Conservation (phyloP, 2,329 filamentous ascomycete genomes). For the Aspergillus viridinutans region DNA sequence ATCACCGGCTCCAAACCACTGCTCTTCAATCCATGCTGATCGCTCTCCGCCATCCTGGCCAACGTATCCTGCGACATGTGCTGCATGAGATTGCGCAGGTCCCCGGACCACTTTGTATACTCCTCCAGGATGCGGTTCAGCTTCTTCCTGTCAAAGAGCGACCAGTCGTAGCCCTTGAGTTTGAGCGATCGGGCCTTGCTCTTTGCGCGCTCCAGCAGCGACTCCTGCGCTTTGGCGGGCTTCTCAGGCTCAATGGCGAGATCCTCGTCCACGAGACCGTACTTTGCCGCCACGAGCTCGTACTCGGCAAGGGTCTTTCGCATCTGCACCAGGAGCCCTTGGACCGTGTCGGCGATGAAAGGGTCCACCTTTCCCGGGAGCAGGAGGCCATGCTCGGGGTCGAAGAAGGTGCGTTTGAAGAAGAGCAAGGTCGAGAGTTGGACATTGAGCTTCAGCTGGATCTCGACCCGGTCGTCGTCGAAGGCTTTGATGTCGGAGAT, state of each 20-base stretch:
- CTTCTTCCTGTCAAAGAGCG: slow-evolving; percentile 29
- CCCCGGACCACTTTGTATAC: slow-evolving; percentile 25
- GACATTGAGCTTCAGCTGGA: slow-evolving; percentile 21
- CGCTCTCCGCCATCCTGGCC: slow-evolving; percentile 9
- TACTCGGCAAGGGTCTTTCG: slow-evolving; percentile 51
- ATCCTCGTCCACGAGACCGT: not conserved
- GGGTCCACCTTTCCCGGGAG: slow-evolving; percentile 16
- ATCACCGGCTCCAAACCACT: slow-evolving; percentile 23
- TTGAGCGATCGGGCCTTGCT: slow-evolving; percentile 20
- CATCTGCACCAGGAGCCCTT: not conserved
- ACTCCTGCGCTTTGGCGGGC: slow-evolving; percentile 15
- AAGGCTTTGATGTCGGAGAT: slow-evolving; percentile 25
- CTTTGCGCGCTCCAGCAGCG: slow-evolving; percentile 21
- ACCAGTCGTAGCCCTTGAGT: slow-evolving; percentile 27
- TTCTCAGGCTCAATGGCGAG: slow-evolving; percentile 1
- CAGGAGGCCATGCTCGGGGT: slow-evolving; percentile 21
- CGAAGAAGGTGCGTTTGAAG: slow-evolving; percentile 21
- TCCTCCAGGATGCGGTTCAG: slow-evolving; percentile 19
- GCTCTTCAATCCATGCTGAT: slow-evolving; percentile 13
- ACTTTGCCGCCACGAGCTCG: slow-evolving; percentile 58
- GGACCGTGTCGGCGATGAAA: not conserved
- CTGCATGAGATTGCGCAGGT: slow-evolving; percentile 26
- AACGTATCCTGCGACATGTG: slow-evolving; percentile 24
- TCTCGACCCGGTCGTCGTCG: slow-evolving; percentile 22
- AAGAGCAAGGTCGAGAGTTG: slow-evolving; percentile 22